Conservation (phyloP, 1,139 yeast genomes). For the Komagataea norvegica region DNA sequence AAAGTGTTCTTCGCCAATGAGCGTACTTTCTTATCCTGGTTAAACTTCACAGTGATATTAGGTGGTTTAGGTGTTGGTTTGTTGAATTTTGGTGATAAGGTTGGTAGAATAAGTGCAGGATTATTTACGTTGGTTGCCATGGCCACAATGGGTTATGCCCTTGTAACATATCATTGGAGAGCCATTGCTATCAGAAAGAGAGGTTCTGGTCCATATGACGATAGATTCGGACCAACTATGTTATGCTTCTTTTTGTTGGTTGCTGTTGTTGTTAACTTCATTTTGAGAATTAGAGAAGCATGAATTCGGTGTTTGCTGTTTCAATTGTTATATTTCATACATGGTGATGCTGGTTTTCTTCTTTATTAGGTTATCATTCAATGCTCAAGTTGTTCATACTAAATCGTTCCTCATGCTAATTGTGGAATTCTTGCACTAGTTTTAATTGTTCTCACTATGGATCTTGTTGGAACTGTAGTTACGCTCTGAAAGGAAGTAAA, state of each 20-base stretch:
- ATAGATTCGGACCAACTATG: conserved; percentile 98
- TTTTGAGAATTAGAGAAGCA: conserved; percentile 49
- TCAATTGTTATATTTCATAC: neutral
- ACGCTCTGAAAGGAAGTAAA: too few relatives aligned
- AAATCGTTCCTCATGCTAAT: too few relatives aligned
- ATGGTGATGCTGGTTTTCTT: too few relatives aligned
- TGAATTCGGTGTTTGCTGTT: neutral
- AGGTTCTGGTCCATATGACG: conserved; percentile 98
- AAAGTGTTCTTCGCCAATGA: conserved; percentile 98
- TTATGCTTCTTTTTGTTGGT: conserved; percentile 86
- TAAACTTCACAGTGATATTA: conserved; percentile 92
- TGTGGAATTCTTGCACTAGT: too few relatives aligned
- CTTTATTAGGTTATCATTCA: too few relatives aligned
- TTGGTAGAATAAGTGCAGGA: conserved; percentile 91
- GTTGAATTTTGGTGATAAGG: conserved; percentile 90
- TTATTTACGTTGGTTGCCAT: conserved; percentile 90
- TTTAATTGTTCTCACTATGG: too few relatives aligned
- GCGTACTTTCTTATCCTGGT: conserved; percentile 97
- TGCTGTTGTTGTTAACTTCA: conserved; percentile 89
- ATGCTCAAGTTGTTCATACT: too few relatives aligned
- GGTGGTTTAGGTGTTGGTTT: conserved; percentile 97
- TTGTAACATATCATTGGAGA: conserved; percentile 97
- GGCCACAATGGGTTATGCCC: conserved; percentile 96
- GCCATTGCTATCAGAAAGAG: conserved; percentile 97
- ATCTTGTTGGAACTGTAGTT: too few relatives aligned